A percentile compares a stretch with the other conserved stretches of the same genome.
These are phyloP conservation scores for Rhododendron griersonianum DNA, from an alignment of 148 eudicot genomes.

Conservation along the genomic window DNA sequence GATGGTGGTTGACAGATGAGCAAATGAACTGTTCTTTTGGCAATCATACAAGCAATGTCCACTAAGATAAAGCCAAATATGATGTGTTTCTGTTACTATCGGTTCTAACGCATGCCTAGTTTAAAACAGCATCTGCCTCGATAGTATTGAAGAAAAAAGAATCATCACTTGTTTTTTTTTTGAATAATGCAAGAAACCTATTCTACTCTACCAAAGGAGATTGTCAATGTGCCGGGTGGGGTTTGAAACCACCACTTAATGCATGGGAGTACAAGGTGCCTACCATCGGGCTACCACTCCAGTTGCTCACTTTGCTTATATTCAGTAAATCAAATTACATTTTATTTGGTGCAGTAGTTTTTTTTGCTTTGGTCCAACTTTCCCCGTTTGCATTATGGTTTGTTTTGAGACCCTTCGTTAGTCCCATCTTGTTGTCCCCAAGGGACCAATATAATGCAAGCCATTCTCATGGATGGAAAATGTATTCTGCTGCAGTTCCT, in stretches of 20 bases:
- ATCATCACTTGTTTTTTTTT: background rate
- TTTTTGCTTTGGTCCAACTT: background rate
- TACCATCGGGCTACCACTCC: too few species aligned
- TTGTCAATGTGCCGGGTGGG: too few species aligned
- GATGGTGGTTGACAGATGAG: background rate
- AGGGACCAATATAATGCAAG: background rate
- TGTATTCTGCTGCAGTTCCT: constrained; percentile 40
- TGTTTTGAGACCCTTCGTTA: background rate
- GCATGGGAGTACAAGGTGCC: too few species aligned
- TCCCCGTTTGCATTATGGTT: background rate
- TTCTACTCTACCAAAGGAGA: too few species aligned
- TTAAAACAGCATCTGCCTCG: background rate
- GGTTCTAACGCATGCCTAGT: background rate
- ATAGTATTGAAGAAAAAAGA: background rate
- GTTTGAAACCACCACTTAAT: background rate
- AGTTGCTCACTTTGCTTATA: too few species aligned
- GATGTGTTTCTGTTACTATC: background rate
- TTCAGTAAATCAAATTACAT: background rate
- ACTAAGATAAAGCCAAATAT: background rate
- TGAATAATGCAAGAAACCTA: background rate
- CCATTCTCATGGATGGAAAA: constrained; percentile 8
- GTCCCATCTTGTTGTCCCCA: background rate
- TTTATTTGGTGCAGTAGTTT: background rate
- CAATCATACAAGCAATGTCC: background rate
- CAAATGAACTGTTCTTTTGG: background rate